These are phyloP conservation scores for Dispira parvispora DNA, from an alignment of 192 early-diverging fungal species.

Conservation along the genomic window DNA sequence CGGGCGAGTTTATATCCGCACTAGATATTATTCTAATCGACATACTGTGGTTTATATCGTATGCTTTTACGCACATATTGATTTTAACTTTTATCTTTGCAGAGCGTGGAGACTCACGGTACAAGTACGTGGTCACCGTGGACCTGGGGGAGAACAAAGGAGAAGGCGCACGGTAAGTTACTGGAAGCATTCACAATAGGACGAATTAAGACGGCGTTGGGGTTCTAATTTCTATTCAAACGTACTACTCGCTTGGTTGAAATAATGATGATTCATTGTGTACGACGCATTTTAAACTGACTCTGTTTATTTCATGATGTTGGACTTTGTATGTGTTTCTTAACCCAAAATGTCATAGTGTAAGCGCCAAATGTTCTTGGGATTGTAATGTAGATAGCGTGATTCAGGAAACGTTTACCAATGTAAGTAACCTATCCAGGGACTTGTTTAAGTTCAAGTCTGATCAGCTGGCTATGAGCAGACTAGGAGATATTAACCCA, in stretches of 20 bases:
- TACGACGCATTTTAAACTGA: not conserved
- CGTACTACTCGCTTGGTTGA: not conserved
- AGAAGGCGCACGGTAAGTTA: not conserved
- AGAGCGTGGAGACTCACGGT: not conserved
- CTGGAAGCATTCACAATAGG: not conserved
- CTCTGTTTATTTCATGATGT: not conserved
- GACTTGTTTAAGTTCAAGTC: not conserved
- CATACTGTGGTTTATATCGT: not conserved
- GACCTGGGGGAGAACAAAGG: slow-evolving; percentile 3
- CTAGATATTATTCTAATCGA: not conserved
- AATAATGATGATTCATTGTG: not conserved
- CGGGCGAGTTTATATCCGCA: no score
- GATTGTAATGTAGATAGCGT: not conserved
- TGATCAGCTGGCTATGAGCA: no score
- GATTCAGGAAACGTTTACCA: not conserved
- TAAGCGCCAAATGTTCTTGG: not conserved
- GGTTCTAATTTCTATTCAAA: not conserved
- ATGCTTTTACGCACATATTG: not conserved
- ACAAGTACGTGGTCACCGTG: slow-evolving; percentile 1
- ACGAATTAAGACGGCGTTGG: not conserved
- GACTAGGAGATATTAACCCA: no score
- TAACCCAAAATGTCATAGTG: not conserved
- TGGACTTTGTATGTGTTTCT: not conserved
- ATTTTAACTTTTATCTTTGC: not conserved
- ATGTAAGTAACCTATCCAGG: not conserved